These are phyloP conservation scores for Hypoxylon cercidicola DNA, from an alignment of 495 filamentous ascomycete genomes.

Conservation along the genomic window DNA sequence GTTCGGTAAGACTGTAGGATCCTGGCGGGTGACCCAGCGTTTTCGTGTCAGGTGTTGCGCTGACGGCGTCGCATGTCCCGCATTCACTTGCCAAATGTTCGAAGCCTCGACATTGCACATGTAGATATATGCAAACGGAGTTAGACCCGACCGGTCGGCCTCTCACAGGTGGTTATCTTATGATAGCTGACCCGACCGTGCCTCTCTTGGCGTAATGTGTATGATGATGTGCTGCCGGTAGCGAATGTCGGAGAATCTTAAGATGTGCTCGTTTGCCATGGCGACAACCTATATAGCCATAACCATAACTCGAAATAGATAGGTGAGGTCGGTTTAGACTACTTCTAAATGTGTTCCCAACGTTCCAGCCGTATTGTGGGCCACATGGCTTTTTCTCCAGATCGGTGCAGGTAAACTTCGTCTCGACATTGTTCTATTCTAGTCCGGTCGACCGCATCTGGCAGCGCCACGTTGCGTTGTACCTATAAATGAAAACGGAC, in stretches of 20 bases:
- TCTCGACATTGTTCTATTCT: background rate
- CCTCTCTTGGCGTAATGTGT: too few relatives aligned
- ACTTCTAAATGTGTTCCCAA: conserved; percentile 13
- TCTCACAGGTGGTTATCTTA: too few relatives aligned
- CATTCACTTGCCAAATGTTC: too few relatives aligned
- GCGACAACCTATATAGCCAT: background rate
- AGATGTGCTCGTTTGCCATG: too few relatives aligned
- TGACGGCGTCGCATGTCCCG: background rate
- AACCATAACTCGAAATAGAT: too few relatives aligned
- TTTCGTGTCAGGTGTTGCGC: background rate
- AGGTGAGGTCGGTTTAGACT: conserved; percentile 28
- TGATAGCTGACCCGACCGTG: too few relatives aligned
- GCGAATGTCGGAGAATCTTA: too few relatives aligned
- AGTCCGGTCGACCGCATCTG: background rate
- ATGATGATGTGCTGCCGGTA: too few relatives aligned
- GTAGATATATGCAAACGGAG: conserved; percentile 3
- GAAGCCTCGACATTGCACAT: background rate
- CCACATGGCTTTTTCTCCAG: background rate
- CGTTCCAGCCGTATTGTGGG: conserved; percentile 11
- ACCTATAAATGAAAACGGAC: too few relatives aligned
- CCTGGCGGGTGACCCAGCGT: background rate
- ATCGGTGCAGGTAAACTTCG: background rate
- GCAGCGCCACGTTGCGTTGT: too few relatives aligned
- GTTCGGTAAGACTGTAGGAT: background rate
- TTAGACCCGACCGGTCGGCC: too few relatives aligned